phyloP scores from a whole-genome alignment of 2,329 filamentous ascomycete species.

The Ascochyta lentis region DNA sequence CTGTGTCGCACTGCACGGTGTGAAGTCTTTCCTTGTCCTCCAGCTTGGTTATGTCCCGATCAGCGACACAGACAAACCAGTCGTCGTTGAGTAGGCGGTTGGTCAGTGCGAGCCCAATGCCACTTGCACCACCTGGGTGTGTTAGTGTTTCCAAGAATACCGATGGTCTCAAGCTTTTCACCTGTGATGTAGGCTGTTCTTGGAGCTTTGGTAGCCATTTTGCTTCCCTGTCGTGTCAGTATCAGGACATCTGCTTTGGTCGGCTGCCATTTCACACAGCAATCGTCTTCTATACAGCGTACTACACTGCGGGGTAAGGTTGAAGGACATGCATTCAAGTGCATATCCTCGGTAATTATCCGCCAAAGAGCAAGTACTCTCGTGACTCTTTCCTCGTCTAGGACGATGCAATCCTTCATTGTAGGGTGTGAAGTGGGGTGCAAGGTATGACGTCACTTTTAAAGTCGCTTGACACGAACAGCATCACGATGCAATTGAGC shows the following conservation, averaged over 20 bases:
- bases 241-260: neutral
- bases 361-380: neutral
- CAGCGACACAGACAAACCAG: conserved; percentile 60
- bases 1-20: conserved; percentile 41
- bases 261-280: neutral
- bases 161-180: neutral
- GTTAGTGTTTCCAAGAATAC: neutral
- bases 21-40: conserved; percentile 21
- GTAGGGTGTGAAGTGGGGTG: neutral
- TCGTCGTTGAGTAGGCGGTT: conserved; percentile 37
- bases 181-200: conserved; percentile 4
- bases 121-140: conserved; percentile 33
- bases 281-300: neutral
- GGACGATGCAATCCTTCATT: neutral
- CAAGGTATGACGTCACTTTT: neutral
- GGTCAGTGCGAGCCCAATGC: conserved; percentile 45
- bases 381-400: neutral
- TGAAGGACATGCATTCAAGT: neutral
- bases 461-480: neutral
- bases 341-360: neutral
- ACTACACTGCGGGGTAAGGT: conserved; percentile 10
- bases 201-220: neutral
- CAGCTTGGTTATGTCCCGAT: conserved; percentile 39
- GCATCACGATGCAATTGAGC: too few species aligned
- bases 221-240: neutral